Percentiles rank a stretch among this genome's conserved stretches.
phyloP scores from a whole-genome alignment of 2,329 filamentous ascomycete species.

The Diaporthe aspalathi region DNA sequence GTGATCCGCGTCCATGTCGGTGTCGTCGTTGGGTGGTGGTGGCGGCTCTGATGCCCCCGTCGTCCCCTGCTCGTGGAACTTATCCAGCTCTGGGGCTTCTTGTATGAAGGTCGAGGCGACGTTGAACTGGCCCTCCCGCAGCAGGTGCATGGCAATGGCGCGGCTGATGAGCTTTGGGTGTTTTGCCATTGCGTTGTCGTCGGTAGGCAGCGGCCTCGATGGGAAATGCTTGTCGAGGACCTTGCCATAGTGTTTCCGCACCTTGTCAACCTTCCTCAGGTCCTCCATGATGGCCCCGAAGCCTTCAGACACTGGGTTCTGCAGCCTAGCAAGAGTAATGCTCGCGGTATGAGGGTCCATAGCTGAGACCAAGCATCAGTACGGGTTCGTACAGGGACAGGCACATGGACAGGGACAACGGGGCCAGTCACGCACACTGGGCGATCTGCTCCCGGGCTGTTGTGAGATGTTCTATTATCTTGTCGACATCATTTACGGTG shows the following conservation, averaged over 20 bases:
- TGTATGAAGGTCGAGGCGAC: conserved; percentile 87
- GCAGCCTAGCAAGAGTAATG: conserved; percentile 82
- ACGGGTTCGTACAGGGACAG: neutral
- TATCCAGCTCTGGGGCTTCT: conserved; percentile 65
- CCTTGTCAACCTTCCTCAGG: conserved; percentile 84
- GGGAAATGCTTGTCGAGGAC: conserved; percentile 76
- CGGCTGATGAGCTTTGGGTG: conserved; percentile 86
- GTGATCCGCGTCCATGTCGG: conserved; percentile 37
- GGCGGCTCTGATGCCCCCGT: neutral
- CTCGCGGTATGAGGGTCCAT: conserved; percentile 77
- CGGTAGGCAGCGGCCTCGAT: conserved; percentile 75
- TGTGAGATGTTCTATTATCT: conserved; percentile 81
- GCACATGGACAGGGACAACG: neutral
- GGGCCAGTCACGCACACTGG: conserved; percentile 61
- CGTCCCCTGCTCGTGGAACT: conserved; percentile 31
- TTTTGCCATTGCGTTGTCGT: conserved; percentile 82
- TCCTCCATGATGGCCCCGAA: conserved; percentile 85
- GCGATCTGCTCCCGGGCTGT: conserved; percentile 80
- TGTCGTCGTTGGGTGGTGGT: conserved; percentile 32
- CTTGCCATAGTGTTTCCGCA: conserved; percentile 86
- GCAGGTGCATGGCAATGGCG: conserved; percentile 94
- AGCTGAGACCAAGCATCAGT: conserved; percentile 44
- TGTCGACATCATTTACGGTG: conserved; percentile 83
- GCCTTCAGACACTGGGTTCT: conserved; percentile 84
- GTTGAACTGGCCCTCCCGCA: conserved; percentile 92